Base-by-base conservation (phyloP, 129 eudicot genomes). In the Chrysanthemum seticuspe region DNA sequence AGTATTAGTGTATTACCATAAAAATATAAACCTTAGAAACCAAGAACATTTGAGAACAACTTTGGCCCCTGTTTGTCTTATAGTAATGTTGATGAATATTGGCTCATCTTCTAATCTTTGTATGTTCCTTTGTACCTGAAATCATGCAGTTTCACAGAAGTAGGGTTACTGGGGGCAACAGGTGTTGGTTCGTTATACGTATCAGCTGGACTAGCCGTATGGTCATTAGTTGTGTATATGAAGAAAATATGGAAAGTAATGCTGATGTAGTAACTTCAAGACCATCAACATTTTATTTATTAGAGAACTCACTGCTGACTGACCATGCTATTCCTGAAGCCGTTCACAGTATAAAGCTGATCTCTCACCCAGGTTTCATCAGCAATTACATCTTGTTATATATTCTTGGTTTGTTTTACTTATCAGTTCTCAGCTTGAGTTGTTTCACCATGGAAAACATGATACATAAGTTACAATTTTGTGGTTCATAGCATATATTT, bases 191-290 rank as follows among this genome's bases (percentile, higher is more conserved):
- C 88, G 60, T 93, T 94, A 16, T 94, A 94, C 65, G 45, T 86
- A 50, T 90, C 98, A 59, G 96, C 97, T 1, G 80, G 88, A 79
- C 85, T 94, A 49, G 89, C 98, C 27, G 78, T 90, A 65, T 94
- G 98, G 98, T 94, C 98, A 57, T 77, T 94, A 75, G 76, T 81
- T 57, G 98, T 90, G 75, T 94, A 94, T 79, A 83, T 86, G 96
- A 90, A 85, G 85, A 94, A 94, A 91, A 94, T 94, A 74, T 88
- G 88, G 93, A 90, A 85, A 83, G 96, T 94, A 40, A 67, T 93
- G 87, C 60, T 94, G 69, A 86, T 65, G 83, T 93, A 84, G 83
- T 49, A 60, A 50, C 68, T 10, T 36, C 64, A 54, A 44, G 23
- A 63, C 31, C 65, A 40, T 21, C 55, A 11, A 54, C 50, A 75